Conservation (phyloP, 257 asterid genomes). For the Buddleja alternifolia region DNA sequence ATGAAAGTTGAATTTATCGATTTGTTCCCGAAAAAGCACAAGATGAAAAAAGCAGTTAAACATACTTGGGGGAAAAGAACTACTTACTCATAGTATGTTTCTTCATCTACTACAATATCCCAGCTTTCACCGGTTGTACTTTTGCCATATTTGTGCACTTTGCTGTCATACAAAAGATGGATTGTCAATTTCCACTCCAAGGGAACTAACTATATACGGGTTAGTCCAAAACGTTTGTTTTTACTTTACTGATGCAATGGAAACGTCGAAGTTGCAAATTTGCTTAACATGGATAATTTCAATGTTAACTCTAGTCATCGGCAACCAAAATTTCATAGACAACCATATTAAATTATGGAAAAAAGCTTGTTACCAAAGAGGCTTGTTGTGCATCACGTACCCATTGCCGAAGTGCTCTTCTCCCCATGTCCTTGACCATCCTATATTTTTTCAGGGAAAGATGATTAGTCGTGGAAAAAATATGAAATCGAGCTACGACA, state of each 20-base stretch:
- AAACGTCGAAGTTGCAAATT: background rate
- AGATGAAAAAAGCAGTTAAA: background rate
- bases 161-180: slow-evolving; percentile 50
- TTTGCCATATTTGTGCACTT: slow-evolving; percentile 97
- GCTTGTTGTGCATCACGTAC: slow-evolving; percentile 41
- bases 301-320: background rate
- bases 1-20: background rate
- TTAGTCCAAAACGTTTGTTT: background rate
- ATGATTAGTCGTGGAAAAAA: background rate
- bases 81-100: slow-evolving; percentile 89
- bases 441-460: slow-evolving; percentile 35
- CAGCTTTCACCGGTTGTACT: slow-evolving; percentile 99
- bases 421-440: slow-evolving; percentile 99
- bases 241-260: background rate
- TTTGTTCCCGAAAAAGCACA: background rate
- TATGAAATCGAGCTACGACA: background rate
- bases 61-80: background rate
- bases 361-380: slow-evolving; percentile 13
- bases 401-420: slow-evolving; percentile 99
- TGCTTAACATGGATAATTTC: background rate
- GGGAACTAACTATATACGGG: background rate
- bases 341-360: background rate
- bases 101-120: slow-evolving; percentile 97
- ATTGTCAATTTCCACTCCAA: slow-evolving; percentile 4
- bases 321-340: background rate